These are phyloP conservation scores for Flaveria robusta DNA, from an alignment of 129 eudicot genomes.

Conservation along the genomic window DNA sequence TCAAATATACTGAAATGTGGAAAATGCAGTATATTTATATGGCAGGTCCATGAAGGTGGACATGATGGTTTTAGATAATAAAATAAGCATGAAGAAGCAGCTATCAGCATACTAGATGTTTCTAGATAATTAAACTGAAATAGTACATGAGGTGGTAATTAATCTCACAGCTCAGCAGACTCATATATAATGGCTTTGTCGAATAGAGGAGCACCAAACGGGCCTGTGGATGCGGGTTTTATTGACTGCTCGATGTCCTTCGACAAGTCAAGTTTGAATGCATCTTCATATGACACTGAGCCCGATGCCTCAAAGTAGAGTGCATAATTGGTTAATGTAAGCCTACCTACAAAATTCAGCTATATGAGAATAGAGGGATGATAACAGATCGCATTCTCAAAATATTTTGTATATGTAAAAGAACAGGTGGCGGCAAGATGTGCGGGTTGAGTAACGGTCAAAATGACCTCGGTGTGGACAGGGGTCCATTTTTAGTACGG, in stretches of 20 bases:
- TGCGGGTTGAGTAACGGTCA: not conserved
- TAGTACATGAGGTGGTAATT: constrained; percentile 33
- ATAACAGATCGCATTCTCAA: constrained; percentile 10
- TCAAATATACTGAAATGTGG: not conserved
- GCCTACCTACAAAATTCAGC: constrained; percentile 60
- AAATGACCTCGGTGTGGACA: not conserved
- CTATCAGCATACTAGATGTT: constrained; percentile 17
- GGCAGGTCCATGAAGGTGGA: constrained; percentile 4
- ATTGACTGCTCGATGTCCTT: constrained; percentile 56
- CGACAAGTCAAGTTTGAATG: constrained; percentile 78
- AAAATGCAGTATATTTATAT: constrained; percentile 3
- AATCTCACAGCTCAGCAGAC: constrained; percentile 73
- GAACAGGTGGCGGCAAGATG: constrained; percentile 1
- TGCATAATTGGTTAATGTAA: constrained; percentile 83
- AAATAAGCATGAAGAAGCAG: not conserved
- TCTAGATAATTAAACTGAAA: constrained; percentile 20
- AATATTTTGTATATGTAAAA: not conserved
- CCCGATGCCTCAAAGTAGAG: constrained; percentile 94
- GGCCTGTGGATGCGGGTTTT: constrained; percentile 82
- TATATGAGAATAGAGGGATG: constrained; percentile 14
- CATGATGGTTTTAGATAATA: not conserved
- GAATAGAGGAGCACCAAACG: constrained; percentile 89
- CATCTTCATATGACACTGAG: constrained; percentile 60
- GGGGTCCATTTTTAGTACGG: not conserved
- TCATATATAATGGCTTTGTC: constrained; percentile 81